Conservation (phyloP, 495 filamentous ascomycete genomes). For the Aspergillus homomorphus region DNA sequence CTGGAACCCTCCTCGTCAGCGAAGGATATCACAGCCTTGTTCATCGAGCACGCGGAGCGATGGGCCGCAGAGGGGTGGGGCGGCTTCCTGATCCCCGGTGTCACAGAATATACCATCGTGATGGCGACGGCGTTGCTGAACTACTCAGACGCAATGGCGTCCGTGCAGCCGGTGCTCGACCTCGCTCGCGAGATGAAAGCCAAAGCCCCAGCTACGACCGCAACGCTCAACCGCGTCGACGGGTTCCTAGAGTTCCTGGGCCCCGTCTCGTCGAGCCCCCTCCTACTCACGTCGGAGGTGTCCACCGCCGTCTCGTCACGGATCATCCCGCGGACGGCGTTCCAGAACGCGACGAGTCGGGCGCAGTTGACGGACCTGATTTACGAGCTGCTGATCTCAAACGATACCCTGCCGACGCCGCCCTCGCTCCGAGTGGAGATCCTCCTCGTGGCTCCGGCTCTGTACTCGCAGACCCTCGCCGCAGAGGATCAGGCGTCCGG, state of each 20-base stretch:
- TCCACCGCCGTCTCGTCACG: constrained; percentile 10
- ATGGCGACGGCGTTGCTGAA: constrained; percentile 17
- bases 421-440: neutral
- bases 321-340: constrained; percentile 11
- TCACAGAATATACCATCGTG: neutral
- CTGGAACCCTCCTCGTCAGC: constrained; percentile 13
- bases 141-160: constrained; percentile 6
- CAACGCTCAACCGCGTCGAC: constrained; percentile 3
- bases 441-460: constrained; percentile 1
- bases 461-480: constrained; percentile 14
- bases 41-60: constrained; percentile 30
- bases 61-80: constrained; percentile 46
- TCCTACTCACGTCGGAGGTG: neutral
- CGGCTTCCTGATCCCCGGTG: constrained; percentile 30
- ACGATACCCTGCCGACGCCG: neutral
- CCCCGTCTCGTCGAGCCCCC: neutral
- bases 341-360: constrained; percentile 11
- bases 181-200: constrained; percentile 3
- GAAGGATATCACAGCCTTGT: constrained; percentile 21
- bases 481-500: constrained; percentile 10
- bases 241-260: constrained; percentile 3
- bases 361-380: constrained; percentile 8
- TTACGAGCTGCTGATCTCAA: constrained; percentile 7
- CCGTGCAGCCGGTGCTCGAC: constrained; percentile 15
- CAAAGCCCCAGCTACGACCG: neutral